Evolutionary conservation across 2,329 filamentous ascomycete species (phyloP).

Genomic region (Hypoxylon sp.): DNA sequence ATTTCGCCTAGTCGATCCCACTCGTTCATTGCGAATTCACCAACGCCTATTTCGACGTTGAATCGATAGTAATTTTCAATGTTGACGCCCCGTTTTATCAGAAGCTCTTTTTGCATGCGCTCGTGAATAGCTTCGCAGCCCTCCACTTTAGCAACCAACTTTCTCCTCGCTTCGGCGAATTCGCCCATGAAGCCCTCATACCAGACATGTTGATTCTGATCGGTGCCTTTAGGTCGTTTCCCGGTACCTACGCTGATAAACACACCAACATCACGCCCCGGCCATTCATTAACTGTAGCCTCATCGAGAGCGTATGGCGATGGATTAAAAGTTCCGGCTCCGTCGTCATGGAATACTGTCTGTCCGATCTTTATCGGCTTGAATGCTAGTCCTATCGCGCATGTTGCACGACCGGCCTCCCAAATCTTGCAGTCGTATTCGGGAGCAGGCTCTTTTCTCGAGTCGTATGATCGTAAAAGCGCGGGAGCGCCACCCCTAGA

Average conservation of each 20-base stretch:
- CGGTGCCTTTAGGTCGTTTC: slow-evolving; percentile 76
- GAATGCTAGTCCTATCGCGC: slow-evolving; percentile 90
- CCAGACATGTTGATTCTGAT: slow-evolving; percentile 84
- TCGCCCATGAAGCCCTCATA: slow-evolving; percentile 95
- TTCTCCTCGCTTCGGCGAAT: slow-evolving; percentile 89
- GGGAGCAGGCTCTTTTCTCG: slow-evolving; percentile 88
- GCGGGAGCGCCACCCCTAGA: slow-evolving; percentile 76
- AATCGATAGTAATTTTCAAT: slow-evolving; percentile 93
- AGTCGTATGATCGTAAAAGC: slow-evolving; percentile 93
- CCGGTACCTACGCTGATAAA: slow-evolving; percentile 97
- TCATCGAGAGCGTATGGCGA: slow-evolving; percentile 89
- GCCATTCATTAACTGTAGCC: slow-evolving; percentile 93
- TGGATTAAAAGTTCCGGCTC: slow-evolving; percentile 91
- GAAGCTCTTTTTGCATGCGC: slow-evolving; percentile 84
- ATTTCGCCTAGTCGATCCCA: slow-evolving; percentile 96
- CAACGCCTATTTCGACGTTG: slow-evolving; percentile 97
- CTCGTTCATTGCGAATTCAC: slow-evolving; percentile 99
- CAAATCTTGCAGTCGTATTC: slow-evolving; percentile 97
- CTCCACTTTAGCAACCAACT: slow-evolving; percentile 92
- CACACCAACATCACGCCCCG: slow-evolving; percentile 90
- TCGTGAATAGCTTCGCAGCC: slow-evolving; percentile 93
- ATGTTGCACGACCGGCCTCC: slow-evolving; percentile 96
- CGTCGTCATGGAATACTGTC: slow-evolving; percentile 94
- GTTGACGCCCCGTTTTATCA: slow-evolving; percentile 83
- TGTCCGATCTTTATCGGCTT: slow-evolving; percentile 96